Evolutionary conservation across 768 basidiomycete genomes (phyloP).

Genomic region (Termitomyces sp.): DNA sequence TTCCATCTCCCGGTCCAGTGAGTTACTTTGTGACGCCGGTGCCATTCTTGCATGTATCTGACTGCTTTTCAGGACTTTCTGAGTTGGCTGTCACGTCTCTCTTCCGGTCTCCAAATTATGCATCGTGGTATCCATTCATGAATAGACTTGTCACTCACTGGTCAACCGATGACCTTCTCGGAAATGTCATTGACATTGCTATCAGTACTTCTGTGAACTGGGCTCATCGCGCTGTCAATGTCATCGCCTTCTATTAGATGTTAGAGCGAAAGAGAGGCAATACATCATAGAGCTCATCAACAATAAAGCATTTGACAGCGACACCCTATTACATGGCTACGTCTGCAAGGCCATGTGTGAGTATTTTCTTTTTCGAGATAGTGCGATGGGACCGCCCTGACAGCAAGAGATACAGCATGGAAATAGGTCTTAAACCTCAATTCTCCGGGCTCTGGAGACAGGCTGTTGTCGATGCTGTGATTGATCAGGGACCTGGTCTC

Average conservation of each 20-base stretch:
- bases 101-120: slow-evolving; percentile 16
- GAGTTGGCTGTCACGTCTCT: not conserved
- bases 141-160: slow-evolving; percentile 30
- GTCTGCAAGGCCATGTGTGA: slow-evolving; percentile 47
- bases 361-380: slow-evolving; percentile 15
- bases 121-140: slow-evolving; percentile 36
- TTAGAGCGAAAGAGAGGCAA: slow-evolving; percentile 21
- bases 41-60: too few relatives aligned
- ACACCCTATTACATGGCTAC: slow-evolving; percentile 40
- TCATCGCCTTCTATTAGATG: slow-evolving; percentile 49
- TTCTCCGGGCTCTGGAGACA: not conserved
- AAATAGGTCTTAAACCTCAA: slow-evolving; percentile 1
- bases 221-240: slow-evolving; percentile 32
- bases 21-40: slow-evolving; percentile 1
- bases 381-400: not conserved
- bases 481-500: slow-evolving; percentile 31
- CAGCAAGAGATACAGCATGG: too few relatives aligned
- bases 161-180: slow-evolving; percentile 10
- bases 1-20: slow-evolving; percentile 24
- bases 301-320: slow-evolving; percentile 27
- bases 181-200: not conserved
- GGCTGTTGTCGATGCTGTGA: slow-evolving; percentile 11
- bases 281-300: slow-evolving; percentile 3
- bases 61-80: too few relatives aligned
- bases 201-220: not conserved